phyloP scores from a whole-genome alignment of 78 protist species.

The Cavenderia fasciculata region DNA sequence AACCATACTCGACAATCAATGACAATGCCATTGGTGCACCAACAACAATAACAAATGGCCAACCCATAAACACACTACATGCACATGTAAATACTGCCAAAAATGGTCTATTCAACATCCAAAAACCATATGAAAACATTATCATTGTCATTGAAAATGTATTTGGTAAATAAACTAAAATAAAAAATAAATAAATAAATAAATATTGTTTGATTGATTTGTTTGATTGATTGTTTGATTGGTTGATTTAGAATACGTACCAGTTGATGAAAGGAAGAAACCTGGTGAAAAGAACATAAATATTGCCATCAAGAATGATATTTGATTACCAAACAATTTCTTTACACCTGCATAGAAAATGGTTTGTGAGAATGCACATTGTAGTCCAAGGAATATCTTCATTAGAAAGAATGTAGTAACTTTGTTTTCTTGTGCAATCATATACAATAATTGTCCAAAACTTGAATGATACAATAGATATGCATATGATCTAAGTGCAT shows the following conservation, averaged over 20 bases:
- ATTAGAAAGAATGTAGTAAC: conserved; percentile 22
- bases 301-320: conserved; percentile 8
- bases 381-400: conserved; percentile 31
- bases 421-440: conserved; percentile 17
- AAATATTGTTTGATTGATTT: neutral
- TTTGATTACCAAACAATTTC: conserved; percentile 40
- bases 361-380: conserved; percentile 28
- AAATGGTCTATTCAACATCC: conserved; percentile 45
- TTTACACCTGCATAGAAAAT: conserved; percentile 39
- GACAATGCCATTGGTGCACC: conserved; percentile 80
- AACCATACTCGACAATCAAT: conserved; percentile 4
- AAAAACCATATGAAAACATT: conserved; percentile 58
- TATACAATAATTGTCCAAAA: conserved; percentile 3
- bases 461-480: conserved; percentile 74
- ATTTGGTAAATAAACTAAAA: conserved; percentile 72
- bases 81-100: conserved; percentile 56
- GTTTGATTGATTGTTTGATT: no score
- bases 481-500: conserved; percentile 90
- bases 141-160: conserved; percentile 58
- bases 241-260: neutral
- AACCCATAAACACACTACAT: conserved; percentile 74
- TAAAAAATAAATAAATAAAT: neutral
- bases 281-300: conserved; percentile 67
- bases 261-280: conserved; percentile 62
- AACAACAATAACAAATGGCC: conserved; percentile 87